Evolutionary conservation across 495 filamentous ascomycete species (phyloP).

Genomic region (Usnea hakonensis): DNA sequence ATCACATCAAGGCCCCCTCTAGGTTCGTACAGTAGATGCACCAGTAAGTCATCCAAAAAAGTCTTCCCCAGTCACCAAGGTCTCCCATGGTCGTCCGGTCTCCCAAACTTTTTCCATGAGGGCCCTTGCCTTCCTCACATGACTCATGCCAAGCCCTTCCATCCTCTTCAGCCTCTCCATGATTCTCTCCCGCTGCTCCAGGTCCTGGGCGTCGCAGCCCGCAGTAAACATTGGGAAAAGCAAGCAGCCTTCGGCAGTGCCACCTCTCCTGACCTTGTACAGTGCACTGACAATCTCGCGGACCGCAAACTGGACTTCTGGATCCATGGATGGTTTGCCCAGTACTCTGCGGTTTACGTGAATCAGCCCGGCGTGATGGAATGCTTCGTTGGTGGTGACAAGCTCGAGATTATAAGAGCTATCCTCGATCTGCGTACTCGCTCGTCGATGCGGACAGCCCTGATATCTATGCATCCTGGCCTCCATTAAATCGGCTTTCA

Average conservation of each 20-base stretch:
- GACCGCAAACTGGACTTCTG: slow-evolving; percentile 57
- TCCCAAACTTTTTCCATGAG: slow-evolving; percentile 65
- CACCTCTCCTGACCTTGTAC: slow-evolving; percentile 54
- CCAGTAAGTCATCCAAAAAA: slow-evolving; percentile 8
- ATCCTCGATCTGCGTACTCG: slow-evolving; percentile 25
- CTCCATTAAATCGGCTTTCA: slow-evolving; percentile 47
- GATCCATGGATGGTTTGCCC: slow-evolving; percentile 45
- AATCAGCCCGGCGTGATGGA: slow-evolving; percentile 71
- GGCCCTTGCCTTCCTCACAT: slow-evolving; percentile 51
- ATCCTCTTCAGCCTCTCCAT: slow-evolving; percentile 60
- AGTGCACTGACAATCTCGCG: slow-evolving; percentile 54
- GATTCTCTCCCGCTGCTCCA: slow-evolving; percentile 49
- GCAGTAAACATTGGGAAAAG: slow-evolving; percentile 82
- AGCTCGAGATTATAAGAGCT: slow-evolving; percentile 51
- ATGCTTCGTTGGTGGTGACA: slow-evolving; percentile 70
- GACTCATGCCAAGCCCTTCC: slow-evolving; percentile 70
- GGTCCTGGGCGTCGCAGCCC: slow-evolving; percentile 61
- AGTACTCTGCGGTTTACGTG: slow-evolving; percentile 71
- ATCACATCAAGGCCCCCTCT: background rate
- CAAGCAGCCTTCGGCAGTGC: slow-evolving; percentile 66
- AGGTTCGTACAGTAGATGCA: background rate
- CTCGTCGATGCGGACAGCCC: slow-evolving; percentile 34
- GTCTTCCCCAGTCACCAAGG: slow-evolving; percentile 10
- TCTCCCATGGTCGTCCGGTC: slow-evolving; percentile 36
- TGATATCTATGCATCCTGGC: slow-evolving; percentile 33